Evolutionary conservation across 495 filamentous ascomycete species (phyloP), one percentile per base, ranked within the genome.

Genomic region (Chaetomium cochliodes): DNA sequence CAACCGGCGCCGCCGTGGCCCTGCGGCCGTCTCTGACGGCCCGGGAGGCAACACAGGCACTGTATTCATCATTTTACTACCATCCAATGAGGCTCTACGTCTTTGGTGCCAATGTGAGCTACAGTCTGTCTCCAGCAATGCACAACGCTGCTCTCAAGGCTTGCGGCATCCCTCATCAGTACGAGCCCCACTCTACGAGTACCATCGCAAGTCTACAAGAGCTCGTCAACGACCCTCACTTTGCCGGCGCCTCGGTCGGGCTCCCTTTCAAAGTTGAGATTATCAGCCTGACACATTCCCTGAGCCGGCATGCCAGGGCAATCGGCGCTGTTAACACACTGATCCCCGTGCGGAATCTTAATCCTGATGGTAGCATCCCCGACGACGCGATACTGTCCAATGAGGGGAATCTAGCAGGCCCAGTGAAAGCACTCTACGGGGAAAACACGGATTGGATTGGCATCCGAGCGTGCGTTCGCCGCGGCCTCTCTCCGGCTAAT

Each of bases 381-480:
- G 79, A 85, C 7, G 79, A 88, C 15, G 77, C 81, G 20, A 72
- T 81, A 25, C 78, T 88, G 51, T 84, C 86, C 50, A 82, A 80
- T 57, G 80, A 84, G 44, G 80, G 86, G 39, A 85, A 86, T 66
- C 83, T 84, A 65, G 79, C 85, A 1, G 87, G 89, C 0, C 81
- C 84, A 0, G 82, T 90, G 22, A 75, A 84, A 60, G 87, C 85
- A 0, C 83, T 90, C 59, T 91, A 90, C 67, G 89, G 89, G 3
- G 88, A 91, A 58, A 92, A 92, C 73, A 92, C 88, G 0, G 89
- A 91, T 72, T 92, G 88, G 87, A 85, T 90, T 16, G 89, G 89
- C 16, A 88, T 91, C 25, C 68, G 71, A 28, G 75, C 76, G 2
- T 90, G 87, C 62, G 82, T 91, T 37, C 84, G 82, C 5, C 85